Evolutionary conservation across 495 filamentous ascomycete genomes (phyloP).

Genomic region (Penicillium desertorum): DNA sequence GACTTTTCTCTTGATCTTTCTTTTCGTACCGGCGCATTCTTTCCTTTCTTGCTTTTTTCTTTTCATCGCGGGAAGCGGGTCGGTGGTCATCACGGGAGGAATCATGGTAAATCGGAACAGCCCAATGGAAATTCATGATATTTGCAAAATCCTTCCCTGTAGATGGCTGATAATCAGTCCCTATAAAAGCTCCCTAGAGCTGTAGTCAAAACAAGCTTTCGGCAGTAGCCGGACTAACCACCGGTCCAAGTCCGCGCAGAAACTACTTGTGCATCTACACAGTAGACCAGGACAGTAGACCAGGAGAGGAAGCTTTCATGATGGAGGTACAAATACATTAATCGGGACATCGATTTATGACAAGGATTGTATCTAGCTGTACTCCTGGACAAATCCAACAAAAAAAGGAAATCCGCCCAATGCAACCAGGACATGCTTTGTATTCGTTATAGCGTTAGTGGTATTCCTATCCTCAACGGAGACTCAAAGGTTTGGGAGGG

Average conservation of each 20-base stretch:
- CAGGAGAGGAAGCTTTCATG: constrained; percentile 4
- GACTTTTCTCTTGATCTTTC: not conserved
- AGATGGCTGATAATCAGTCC: not conserved
- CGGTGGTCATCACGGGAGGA: not conserved
- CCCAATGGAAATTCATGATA: not conserved
- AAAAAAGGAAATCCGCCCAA: constrained; percentile 14
- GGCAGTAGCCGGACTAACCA: not conserved
- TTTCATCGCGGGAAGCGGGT: not conserved
- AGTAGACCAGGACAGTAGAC: too few relatives aligned
- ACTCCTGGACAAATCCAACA: not conserved
- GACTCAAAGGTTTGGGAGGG: not conserved
- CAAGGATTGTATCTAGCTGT: not conserved
- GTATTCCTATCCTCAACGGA: not conserved
- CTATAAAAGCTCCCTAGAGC: not conserved
- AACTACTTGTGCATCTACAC: too few relatives aligned
- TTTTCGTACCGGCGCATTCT: not conserved
- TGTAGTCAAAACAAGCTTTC: constrained; percentile 4
- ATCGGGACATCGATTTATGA: not conserved
- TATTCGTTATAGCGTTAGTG: constrained; percentile 21
- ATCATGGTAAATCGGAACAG: not conserved
- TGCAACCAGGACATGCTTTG: constrained; percentile 16
- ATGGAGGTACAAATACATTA: constrained; percentile 11
- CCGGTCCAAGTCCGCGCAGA: constrained; percentile 1
- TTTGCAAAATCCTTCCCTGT: not conserved
- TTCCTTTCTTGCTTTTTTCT: not conserved